These are phyloP conservation scores for Tetracladium setigerum DNA, from an alignment of 495 filamentous ascomycete genomes.

Conservation along the genomic window DNA sequence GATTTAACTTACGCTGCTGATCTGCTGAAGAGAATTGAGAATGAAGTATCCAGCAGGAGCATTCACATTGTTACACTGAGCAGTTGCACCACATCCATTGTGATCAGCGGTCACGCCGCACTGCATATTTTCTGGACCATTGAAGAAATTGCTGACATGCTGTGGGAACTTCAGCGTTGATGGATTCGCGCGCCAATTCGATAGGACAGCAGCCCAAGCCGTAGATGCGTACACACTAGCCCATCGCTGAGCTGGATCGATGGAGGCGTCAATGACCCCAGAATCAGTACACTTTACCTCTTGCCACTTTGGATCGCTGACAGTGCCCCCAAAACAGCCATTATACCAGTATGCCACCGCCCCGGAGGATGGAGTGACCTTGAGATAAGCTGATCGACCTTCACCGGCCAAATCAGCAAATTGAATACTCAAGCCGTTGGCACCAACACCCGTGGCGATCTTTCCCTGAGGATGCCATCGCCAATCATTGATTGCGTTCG, in stretches of 20 bases:
- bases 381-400: conserved; percentile 1
- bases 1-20: background rate
- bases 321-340: background rate
- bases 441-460: conserved; percentile 4
- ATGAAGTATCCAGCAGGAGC: background rate
- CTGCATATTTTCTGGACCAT: background rate
- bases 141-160: conserved; percentile 5
- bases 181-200: background rate
- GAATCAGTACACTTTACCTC: background rate
- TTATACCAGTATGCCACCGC: background rate
- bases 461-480: background rate
- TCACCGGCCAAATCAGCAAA: conserved; percentile 7
- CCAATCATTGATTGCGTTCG: background rate
- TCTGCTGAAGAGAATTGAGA: background rate
- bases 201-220: background rate
- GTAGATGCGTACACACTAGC: background rate
- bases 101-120: background rate
- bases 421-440: background rate
- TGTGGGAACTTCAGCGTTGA: background rate
- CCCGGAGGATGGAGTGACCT: background rate
- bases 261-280: background rate
- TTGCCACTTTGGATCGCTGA: background rate
- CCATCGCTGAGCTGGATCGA: background rate
- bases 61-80: background rate
- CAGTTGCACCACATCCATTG: background rate